Evolutionary conservation across 2,329 filamentous ascomycete species (phyloP), one percentile per base, ranked within the genome.

Genomic region (Cephalotrichum gorgonifer): DNA sequence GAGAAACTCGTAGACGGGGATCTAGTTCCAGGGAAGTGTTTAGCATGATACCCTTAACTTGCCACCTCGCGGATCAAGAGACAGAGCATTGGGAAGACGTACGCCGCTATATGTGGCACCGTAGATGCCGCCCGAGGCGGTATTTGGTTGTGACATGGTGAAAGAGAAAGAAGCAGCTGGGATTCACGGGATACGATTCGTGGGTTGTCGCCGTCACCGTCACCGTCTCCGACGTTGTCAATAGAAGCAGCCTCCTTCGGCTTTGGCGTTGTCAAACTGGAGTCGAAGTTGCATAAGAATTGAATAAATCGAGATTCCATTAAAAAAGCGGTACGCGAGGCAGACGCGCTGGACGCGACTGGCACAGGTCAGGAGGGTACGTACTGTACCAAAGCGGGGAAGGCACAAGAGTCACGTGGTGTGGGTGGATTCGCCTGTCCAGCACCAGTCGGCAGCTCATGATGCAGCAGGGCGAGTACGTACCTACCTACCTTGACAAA

Each of bases 1-100:
- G 64, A 94, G 89, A 68, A 81, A 93, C 63, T 97, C 93, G 64
- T 93, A 96, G 11, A 97, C 91, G 31, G 91, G 91, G 53, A 95
- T 89, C 88, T 96, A 60, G 50, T 9, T 6, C 25, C 42, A 28
- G 14, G 22, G 15, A 52, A 45, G 30, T 8, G 22, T 9, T 41
- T 27, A 28, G 43, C 44, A 22, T 25, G 14, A 3, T 11, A 38
- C 27, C 23, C 33, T n/a, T n/a, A n/a, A n/a, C n/a, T n/a, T n/a
- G 9, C 35, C 9, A 11, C 6, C 7, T 39, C 35, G 17, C 35
- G 49, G 22, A 23, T 35, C n/a, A 9, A 49, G 48, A 7, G 46
- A n/a, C 23, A 43, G 9, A 50, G 31, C 25, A 20, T 9, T 42
- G 51, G 30, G 47, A 50, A 41, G 55, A 73, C 77, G 67, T 69